Conservation (phyloP, 768 basidiomycete species). For the Mycena polygramma region DNA sequence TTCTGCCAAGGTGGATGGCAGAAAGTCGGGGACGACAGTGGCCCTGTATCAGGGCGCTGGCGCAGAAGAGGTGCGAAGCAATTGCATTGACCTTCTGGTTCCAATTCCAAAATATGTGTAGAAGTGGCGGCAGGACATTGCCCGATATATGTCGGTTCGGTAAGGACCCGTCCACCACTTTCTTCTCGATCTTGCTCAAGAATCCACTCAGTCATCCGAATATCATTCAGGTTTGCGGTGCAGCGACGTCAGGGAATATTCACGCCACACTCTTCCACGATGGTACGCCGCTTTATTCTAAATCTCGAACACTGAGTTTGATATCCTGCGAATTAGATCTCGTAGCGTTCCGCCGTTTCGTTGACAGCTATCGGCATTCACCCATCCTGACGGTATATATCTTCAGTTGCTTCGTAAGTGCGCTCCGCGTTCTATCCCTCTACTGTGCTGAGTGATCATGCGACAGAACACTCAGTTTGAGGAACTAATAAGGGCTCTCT, state of each 20-base stretch:
- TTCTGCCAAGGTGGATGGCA: not conserved
- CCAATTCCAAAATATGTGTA: not conserved
- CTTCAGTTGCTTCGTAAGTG: not conserved
- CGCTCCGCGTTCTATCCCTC: too few species aligned
- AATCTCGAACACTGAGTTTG: too few species aligned
- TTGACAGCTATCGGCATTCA: not conserved
- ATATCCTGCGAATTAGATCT: not conserved
- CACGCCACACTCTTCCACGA: not conserved
- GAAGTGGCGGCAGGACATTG: not conserved
- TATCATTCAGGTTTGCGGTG: not conserved
- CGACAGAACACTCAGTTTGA: too few species aligned
- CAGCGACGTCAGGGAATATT: not conserved
- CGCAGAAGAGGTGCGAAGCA: not conserved
- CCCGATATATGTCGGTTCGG: not conserved
- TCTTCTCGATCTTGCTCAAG: not conserved
- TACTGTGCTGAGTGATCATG: too few species aligned
- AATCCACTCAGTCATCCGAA: not conserved
- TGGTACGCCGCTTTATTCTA: not conserved
- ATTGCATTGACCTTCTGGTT: too few species aligned
- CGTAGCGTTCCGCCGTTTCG: not conserved
- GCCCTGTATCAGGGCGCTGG: not conserved
- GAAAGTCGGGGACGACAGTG: not conserved
- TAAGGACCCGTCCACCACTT: not conserved
- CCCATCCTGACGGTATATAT: not conserved
- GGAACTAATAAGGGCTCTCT: too few species aligned